These are phyloP conservation scores for Barnettozyma sp. DNA, from an alignment of 805 yeast genomes.

Conservation along the genomic window DNA sequence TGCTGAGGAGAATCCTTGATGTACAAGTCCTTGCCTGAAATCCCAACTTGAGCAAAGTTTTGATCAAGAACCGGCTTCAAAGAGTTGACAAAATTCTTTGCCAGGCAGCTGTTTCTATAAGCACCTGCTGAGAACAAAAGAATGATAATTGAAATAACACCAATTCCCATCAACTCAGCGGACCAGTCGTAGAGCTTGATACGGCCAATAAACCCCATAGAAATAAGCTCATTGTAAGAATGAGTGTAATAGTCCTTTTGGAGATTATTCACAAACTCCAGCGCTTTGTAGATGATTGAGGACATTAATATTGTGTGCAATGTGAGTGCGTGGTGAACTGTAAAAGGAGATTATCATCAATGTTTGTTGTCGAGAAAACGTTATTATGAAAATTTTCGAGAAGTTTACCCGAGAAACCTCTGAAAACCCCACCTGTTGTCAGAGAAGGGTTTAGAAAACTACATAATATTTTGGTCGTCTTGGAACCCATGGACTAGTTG, in stretches of 20 bases:
- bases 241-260: conserved; percentile 25
- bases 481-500: no score
- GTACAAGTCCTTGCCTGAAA: conserved; percentile 35
- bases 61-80: conserved; percentile 46
- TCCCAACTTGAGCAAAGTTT: conserved; percentile 79
- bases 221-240: conserved; percentile 45
- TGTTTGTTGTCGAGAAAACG: not conserved
- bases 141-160: conserved; percentile 43
- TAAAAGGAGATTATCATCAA: not conserved
- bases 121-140: conserved; percentile 53
- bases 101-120: conserved; percentile 47
- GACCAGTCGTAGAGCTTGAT: conserved; percentile 64
- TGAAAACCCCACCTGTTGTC: no score
- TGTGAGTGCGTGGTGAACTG: not conserved
- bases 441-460: no score
- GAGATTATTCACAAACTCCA: conserved; percentile 1
- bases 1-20: conserved; percentile 58
- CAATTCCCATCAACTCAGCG: conserved; percentile 55
- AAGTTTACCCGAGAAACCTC: no score
- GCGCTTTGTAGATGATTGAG: not conserved
- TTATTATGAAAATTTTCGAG: not conserved
- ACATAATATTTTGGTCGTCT: no score
- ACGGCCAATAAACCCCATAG: conserved; percentile 54
- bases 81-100: conserved; percentile 44
- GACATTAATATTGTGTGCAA: not conserved